phyloP scores from a whole-genome alignment of 2,329 filamentous ascomycete genomes.

The Aureobasidium sp. region DNA sequence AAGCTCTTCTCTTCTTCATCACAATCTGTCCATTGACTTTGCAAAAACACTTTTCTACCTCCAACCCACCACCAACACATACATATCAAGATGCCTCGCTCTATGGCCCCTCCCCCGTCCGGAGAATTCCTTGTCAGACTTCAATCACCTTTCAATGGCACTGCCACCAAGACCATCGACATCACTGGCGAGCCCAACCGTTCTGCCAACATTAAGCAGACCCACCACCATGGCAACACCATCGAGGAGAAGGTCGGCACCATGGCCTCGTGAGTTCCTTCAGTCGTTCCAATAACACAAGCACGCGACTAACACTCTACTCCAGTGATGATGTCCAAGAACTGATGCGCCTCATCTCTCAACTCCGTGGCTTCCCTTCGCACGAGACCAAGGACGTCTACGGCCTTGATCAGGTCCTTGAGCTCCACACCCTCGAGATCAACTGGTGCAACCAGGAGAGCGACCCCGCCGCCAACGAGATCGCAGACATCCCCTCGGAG shows the following conservation, averaged over 20 bases:
- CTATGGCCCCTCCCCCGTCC: conserved; percentile 29
- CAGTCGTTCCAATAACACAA: too few species aligned
- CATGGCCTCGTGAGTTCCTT: conserved; percentile 26
- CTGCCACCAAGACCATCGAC: conserved; percentile 29
- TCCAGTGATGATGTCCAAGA: conserved; percentile 36
- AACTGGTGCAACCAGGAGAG: conserved; percentile 37
- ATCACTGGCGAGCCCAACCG: conserved; percentile 38
- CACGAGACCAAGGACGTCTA: conserved; percentile 35
- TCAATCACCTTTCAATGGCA: conserved; percentile 30
- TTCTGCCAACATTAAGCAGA: conserved; percentile 30
- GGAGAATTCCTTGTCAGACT: conserved; percentile 30
- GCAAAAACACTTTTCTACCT: not conserved
- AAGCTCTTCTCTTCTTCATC: not conserved
- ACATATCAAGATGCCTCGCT: conserved; percentile 14
- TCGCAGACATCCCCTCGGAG: conserved; percentile 32
- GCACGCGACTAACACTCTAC: not conserved
- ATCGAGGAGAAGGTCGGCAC: conserved; percentile 35
- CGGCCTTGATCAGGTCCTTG: conserved; percentile 33
- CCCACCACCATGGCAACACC: conserved; percentile 27
- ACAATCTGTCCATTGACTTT: not conserved
- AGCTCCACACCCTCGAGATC: conserved; percentile 37
- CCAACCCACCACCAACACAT: not conserved
- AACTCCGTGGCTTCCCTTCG: conserved; percentile 36
- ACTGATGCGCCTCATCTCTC: conserved; percentile 32
- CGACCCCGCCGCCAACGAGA: conserved; percentile 28